Evolutionary conservation across 257 asterid species (phyloP).

Genomic region (Salvia miltiorrhiza): DNA sequence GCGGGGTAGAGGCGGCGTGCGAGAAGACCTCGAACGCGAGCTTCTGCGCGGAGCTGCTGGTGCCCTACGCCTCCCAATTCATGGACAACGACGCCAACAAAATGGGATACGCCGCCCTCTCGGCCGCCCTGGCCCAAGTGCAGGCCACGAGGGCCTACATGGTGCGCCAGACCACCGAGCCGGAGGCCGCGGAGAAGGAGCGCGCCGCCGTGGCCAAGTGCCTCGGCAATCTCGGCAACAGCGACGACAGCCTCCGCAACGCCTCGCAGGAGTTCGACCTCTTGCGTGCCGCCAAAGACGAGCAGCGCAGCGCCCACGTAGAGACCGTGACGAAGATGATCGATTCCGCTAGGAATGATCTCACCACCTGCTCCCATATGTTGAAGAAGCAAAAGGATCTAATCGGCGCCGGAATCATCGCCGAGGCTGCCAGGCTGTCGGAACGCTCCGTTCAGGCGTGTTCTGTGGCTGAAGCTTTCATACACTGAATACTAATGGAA

Average conservation of each 20-base stretch:
- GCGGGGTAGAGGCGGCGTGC: background rate
- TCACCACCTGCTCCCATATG: background rate
- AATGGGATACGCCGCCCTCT: slow-evolving; percentile 25
- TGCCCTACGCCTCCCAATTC: slow-evolving; percentile 18
- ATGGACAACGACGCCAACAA: slow-evolving; percentile 10
- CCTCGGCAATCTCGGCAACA: slow-evolving; percentile 28
- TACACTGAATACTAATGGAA: background rate
- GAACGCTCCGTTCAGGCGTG: slow-evolving; percentile 8
- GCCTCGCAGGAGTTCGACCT: slow-evolving; percentile 40
- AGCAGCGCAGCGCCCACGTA: slow-evolving; percentile 22
- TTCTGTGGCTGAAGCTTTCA: background rate
- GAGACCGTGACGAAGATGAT: slow-evolving; percentile 40
- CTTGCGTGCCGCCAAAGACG: slow-evolving; percentile 17
- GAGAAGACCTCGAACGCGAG: background rate
- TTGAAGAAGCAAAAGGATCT: background rate
- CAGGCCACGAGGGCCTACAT: slow-evolving; percentile 16
- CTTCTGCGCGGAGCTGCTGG: slow-evolving; percentile 8
- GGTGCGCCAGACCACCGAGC: background rate
- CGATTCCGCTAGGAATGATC: slow-evolving; percentile 3
- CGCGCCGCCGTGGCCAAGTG: slow-evolving; percentile 39
- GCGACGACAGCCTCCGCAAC: slow-evolving; percentile 37
- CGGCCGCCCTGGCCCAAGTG: slow-evolving; percentile 2
- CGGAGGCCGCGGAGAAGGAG: background rate
- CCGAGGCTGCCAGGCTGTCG: background rate
- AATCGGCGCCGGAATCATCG: background rate